Conservation (phyloP, 805 yeast genomes). For the Candida silvicultrix region DNA sequence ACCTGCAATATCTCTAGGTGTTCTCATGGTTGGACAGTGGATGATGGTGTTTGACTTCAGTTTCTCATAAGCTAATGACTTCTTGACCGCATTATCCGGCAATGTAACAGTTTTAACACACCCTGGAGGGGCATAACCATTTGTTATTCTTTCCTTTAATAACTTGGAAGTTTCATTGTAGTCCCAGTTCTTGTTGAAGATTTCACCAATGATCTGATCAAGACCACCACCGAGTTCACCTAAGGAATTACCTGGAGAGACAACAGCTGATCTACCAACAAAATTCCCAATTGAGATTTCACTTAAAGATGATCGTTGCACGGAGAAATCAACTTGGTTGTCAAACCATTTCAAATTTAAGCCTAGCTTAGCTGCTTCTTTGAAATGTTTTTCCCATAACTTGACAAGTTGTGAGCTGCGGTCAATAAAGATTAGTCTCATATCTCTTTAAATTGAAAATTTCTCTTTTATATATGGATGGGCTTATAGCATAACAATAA, state of each 20-base stretch:
- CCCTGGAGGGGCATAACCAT: slow-evolving; percentile 26
- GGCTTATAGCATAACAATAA: background rate
- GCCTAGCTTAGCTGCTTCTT: background rate
- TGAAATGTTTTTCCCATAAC: background rate
- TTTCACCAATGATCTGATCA: slow-evolving; percentile 27
- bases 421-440: background rate
- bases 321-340: background rate
- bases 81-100: slow-evolving; percentile 5
- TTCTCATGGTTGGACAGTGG: slow-evolving; percentile 36
- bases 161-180: slow-evolving; percentile 19
- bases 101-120: slow-evolving; percentile 24
- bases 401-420: background rate
- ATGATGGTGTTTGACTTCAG: slow-evolving; percentile 25
- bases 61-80: slow-evolving; percentile 25
- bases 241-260: slow-evolving; percentile 35
- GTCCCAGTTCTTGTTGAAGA: slow-evolving; percentile 13
- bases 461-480: too few species aligned
- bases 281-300: background rate
- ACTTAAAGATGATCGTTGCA: background rate
- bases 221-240: slow-evolving; percentile 37
- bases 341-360: background rate
- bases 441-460: too few species aligned
- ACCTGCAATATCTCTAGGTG: slow-evolving; percentile 16
- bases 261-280: slow-evolving; percentile 16
- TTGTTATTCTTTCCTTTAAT: slow-evolving; percentile 11